phyloP scores from a whole-genome alignment of 768 basidiomycete genomes.

The Tricholoma hemisulphureum region DNA sequence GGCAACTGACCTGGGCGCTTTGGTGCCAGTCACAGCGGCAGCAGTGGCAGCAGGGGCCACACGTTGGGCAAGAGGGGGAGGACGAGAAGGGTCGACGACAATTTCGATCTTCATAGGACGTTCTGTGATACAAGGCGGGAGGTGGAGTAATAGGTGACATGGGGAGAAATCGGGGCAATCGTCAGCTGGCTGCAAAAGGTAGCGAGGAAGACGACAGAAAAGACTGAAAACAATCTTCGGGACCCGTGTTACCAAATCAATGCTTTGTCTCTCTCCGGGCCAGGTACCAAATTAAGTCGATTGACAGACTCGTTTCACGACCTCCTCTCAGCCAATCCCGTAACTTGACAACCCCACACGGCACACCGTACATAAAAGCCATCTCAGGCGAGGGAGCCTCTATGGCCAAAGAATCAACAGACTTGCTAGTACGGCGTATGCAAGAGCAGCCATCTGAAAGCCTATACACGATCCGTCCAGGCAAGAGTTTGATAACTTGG shows the following conservation, averaged over 20 bases:
- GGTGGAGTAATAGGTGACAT: conserved; percentile 27
- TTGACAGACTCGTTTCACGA: conserved; percentile 20
- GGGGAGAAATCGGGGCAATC: conserved; percentile 39
- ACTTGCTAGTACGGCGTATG: no score
- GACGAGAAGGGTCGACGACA: conserved; percentile 78
- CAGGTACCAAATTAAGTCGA: no score
- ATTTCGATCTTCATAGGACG: conserved; percentile 99
- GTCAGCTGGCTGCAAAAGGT: conserved; percentile 49
- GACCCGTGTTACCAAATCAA: conserved; percentile 39
- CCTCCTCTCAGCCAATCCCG: conserved; percentile 18
- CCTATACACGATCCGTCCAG: not conserved
- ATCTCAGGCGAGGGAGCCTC: not conserved
- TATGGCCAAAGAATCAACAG: not conserved
- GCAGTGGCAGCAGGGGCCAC: conserved; percentile 63
- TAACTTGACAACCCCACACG: not conserved
- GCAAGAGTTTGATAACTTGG: not conserved
- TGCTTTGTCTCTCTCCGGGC: conserved; percentile 45
- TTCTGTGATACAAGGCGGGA: conserved; percentile 55
- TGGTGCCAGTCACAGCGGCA: conserved; percentile 26
- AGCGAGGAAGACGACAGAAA: conserved; percentile 32
- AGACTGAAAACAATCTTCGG: conserved; percentile 9
- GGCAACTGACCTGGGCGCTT: conserved; percentile 30
- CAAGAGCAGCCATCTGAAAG: not conserved
- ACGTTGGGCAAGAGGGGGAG: conserved; percentile 74
- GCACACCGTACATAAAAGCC: not conserved